phyloP scores from a whole-genome alignment of 768 basidiomycete genomes.

The Lactarius sanguifluus region DNA sequence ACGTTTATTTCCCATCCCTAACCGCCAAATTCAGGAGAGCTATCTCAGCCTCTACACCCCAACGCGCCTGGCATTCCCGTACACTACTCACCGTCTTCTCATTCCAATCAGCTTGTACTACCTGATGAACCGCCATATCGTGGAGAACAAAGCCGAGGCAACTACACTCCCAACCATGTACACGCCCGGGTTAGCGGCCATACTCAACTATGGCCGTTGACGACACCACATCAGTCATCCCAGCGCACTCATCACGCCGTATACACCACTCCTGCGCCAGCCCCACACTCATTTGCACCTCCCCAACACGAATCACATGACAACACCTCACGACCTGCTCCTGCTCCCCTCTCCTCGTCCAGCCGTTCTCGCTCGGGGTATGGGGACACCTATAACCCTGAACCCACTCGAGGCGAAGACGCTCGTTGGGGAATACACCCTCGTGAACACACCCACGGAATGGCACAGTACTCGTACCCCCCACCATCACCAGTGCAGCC shows the following conservation, averaged over 20 bases:
- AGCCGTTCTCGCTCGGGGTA: slow-evolving; percentile 9
- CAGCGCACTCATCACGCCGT: slow-evolving; percentile 13
- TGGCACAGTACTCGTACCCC: slow-evolving; percentile 12
- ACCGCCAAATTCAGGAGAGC: slow-evolving; percentile 20
- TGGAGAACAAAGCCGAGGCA: slow-evolving; percentile 17
- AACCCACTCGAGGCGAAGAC: neutral
- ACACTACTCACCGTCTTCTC: slow-evolving; percentile 21
- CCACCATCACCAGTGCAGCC: slow-evolving; percentile 10
- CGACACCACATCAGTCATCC: slow-evolving; percentile 14
- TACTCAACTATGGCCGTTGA: slow-evolving; percentile 20
- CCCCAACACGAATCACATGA: slow-evolving; percentile 12
- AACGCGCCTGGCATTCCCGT: slow-evolving; percentile 8
- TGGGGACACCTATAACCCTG: slow-evolving; percentile 6
- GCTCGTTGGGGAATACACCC: neutral
- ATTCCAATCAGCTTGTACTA: slow-evolving; percentile 17
- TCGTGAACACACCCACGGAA: neutral
- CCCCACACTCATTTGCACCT: slow-evolving; percentile 14
- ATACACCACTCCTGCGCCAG: slow-evolving; percentile 8
- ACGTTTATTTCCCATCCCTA: neutral
- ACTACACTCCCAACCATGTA: slow-evolving; percentile 19
- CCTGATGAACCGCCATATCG: slow-evolving; percentile 17
- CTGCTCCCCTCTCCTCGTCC: slow-evolving; percentile 1
- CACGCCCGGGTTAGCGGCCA: slow-evolving; percentile 15
- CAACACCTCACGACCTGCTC: slow-evolving; percentile 6
- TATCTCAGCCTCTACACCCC: slow-evolving; percentile 26